Conservation (phyloP, 257 asterid species). For the Schizonepeta tenuifolia region DNA sequence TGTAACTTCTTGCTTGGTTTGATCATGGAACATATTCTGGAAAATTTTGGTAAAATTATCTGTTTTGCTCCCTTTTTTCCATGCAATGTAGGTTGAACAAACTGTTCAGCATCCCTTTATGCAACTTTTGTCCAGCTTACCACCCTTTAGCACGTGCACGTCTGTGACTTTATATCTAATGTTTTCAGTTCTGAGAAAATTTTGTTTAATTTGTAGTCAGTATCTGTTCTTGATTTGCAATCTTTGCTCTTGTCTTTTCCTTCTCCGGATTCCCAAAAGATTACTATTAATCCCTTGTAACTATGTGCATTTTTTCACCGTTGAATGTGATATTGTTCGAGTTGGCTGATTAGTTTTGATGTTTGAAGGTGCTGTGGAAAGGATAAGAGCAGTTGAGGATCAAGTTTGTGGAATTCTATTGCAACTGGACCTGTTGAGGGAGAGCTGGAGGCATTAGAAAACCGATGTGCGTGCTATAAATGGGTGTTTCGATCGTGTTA, state of each 20-base stretch:
- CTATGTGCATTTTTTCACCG: background rate
- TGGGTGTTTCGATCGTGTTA: background rate
- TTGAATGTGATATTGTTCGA: background rate
- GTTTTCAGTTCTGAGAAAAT: background rate
- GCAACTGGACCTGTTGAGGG: background rate
- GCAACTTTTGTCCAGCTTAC: background rate
- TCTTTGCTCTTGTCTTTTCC: background rate
- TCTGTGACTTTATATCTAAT: background rate
- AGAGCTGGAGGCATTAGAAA: slow-evolving; percentile 6
- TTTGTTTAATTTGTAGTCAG: background rate
- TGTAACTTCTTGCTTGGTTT: background rate
- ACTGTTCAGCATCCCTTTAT: background rate
- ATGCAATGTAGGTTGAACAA: background rate
- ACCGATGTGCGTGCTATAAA: background rate
- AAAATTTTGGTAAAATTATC: background rate
- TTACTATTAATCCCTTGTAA: background rate
- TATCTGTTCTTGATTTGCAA: background rate
- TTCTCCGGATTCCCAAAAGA: background rate
- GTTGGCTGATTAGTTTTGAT: slow-evolving; percentile 14
- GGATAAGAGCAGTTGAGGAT: slow-evolving; percentile 47
- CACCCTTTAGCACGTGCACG: background rate
- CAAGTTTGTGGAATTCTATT: slow-evolving; percentile 6
- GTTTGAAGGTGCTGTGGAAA: slow-evolving; percentile 77
- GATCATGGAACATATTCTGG: background rate
- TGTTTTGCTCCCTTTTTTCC: background rate